Evolutionary conservation across 164 flowering plant species (phyloP).

Genomic region (Buxus sempervirens): DNA sequence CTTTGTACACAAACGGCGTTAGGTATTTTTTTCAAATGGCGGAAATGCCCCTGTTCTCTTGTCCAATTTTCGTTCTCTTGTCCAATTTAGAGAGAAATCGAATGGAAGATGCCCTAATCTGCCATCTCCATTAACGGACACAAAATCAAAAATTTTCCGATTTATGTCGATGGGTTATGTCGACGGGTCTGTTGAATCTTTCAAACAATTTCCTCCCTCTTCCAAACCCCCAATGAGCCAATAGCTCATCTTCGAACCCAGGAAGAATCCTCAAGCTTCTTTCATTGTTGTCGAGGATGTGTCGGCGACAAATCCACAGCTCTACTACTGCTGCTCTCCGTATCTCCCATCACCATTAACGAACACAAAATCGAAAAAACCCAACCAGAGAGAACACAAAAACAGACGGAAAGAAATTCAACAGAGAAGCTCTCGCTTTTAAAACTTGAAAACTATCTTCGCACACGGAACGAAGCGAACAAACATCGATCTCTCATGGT

Average conservation of each 20-base stretch:
- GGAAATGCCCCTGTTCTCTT: too few species aligned
- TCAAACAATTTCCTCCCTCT: too few species aligned
- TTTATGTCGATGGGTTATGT: too few species aligned
- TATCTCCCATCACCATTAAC: constrained; percentile 66
- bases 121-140: too few species aligned
- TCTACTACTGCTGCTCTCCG: constrained; percentile 83
- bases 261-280: constrained; percentile 65
- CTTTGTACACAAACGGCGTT: too few species aligned
- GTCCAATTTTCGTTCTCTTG: too few species aligned
- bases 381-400: background rate
- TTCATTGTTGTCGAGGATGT: constrained; percentile 40
- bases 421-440: background rate
- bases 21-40: too few species aligned
- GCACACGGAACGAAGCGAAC: background rate
- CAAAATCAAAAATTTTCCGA: too few species aligned
- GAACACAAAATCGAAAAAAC: constrained; percentile 20
- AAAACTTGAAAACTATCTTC: background rate
- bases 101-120: too few species aligned
- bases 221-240: too few species aligned
- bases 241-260: constrained; percentile 56
- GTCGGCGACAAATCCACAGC: constrained; percentile 45
- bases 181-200: too few species aligned
- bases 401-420: background rate
- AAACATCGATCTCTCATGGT: background rate
- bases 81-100: too few species aligned